Base-by-base conservation (phyloP, 2,329 filamentous ascomycete species). In the Alternaria sp. region DNA sequence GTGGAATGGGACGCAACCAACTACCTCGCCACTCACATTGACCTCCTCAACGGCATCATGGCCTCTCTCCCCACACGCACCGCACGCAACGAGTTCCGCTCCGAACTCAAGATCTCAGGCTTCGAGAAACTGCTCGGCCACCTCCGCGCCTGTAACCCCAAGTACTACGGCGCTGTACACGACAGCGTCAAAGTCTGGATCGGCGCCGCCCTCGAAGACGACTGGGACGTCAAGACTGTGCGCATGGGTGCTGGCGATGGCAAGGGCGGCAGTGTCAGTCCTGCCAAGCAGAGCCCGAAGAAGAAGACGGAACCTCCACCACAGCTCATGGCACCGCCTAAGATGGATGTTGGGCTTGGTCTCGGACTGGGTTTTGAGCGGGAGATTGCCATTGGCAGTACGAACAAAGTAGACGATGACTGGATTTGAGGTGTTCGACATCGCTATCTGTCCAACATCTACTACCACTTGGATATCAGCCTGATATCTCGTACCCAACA, bases 1-100 rank as follows among this genome's bases (percentile, higher is more conserved):
- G 96, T 98, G 10, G 96, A 99, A 81, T 98, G 96, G 96, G 96
- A 98, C 77, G 96, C 96, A 3, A 98, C 96, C 10, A 97, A 97
- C 80, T 98, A 98, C 78, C 86, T 98, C 11, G 93, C 95, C 17
- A 92, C 92, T 0, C 95, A 99, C 75, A 86, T 99, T 10, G 96
- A 98, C 75, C 89, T 99, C 11, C 82, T 98, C 72, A 99, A 98
- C 75, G 95, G 93, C 28, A 88, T 98, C 60, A 83, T 98, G 61
- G 93, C 95, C 1, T 95, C 91, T 62, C 87, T 96, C 1, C 90
- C 92, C 1, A 90, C 89, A 0, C 72, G 77, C 2, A 80, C 86
- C 23, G 89, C 91, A 61, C 91, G 96, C 63, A 97, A 97, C 79
- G 77, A 82, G 1, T 86, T 98, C 11, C 91, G 96, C n/a, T 84